Conservation (phyloP, 495 filamentous ascomycete species). For the Penicillium verhagenii region DNA sequence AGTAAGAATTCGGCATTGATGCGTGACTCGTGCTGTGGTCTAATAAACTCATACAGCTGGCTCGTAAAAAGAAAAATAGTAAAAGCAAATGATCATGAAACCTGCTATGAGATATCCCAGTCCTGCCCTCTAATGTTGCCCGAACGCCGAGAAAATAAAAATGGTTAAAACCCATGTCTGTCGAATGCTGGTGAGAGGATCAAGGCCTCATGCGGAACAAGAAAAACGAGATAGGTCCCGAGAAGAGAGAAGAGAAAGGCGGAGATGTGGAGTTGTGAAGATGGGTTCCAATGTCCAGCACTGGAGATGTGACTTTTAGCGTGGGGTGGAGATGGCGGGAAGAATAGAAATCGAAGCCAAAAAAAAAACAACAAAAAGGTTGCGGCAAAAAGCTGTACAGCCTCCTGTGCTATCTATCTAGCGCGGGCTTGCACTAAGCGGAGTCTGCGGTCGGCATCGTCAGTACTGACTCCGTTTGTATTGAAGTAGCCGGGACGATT, state of each 20-base stretch:
- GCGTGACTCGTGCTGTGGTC: constrained; percentile 16
- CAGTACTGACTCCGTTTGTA: constrained; percentile 26
- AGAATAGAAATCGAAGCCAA: no score
- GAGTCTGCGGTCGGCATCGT: constrained; percentile 41
- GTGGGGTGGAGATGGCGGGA: not conserved
- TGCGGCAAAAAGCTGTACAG: not conserved
- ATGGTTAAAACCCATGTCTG: not conserved
- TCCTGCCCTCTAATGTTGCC: constrained; percentile 21
- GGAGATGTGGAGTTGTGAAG: not conserved
- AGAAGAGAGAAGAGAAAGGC: not conserved
- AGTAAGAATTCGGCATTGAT: not conserved
- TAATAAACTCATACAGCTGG: constrained; percentile 12
- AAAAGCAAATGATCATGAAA: constrained; percentile 26
- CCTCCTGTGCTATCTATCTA: constrained; percentile 24
- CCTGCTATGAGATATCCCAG: constrained; percentile 18
- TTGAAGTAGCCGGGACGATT: constrained; percentile 31
- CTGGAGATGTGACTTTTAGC: constrained; percentile 5
- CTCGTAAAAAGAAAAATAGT: constrained; percentile 11
- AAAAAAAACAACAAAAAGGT: not conserved
- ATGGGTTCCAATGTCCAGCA: constrained; percentile 18
- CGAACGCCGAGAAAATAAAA: constrained; percentile 20
- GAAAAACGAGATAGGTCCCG: not conserved
- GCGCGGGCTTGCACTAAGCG: constrained; percentile 43
- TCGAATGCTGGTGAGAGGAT: not conserved
- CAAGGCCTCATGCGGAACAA: not conserved